Evolutionary conservation across 2,329 filamentous ascomycete species (phyloP).

Genomic region (Nigrospora sphaerica): DNA sequence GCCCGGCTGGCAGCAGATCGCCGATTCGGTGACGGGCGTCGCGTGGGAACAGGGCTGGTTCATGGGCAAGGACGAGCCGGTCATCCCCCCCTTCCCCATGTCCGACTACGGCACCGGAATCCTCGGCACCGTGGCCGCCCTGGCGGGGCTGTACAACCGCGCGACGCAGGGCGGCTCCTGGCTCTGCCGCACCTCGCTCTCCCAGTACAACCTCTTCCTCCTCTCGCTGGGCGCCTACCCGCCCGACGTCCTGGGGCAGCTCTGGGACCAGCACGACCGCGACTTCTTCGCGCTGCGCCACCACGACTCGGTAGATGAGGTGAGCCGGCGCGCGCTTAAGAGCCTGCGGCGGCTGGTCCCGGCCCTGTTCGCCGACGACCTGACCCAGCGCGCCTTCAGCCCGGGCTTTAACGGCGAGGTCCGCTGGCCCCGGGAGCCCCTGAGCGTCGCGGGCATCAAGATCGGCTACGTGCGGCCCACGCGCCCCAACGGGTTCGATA

Average conservation of each 20-base stretch:
- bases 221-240: slow-evolving; percentile 38
- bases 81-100: slow-evolving; percentile 59
- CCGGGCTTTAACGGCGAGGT: slow-evolving; percentile 28
- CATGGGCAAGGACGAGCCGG: slow-evolving; percentile 44
- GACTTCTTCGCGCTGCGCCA: slow-evolving; percentile 48
- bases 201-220: slow-evolving; percentile 28
- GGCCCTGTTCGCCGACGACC: slow-evolving; percentile 17
- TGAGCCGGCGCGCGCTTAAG: slow-evolving; percentile 45
- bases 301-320: slow-evolving; percentile 51
- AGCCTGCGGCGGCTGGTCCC: slow-evolving; percentile 36
- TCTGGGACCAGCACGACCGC: slow-evolving; percentile 38
- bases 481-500: slow-evolving; percentile 48
- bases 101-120: slow-evolving; percentile 37
- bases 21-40: slow-evolving; percentile 28
- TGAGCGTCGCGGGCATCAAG: slow-evolving; percentile 34
- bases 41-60: slow-evolving; percentile 28
- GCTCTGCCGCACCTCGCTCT: slow-evolving; percentile 25
- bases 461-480: slow-evolving; percentile 36
- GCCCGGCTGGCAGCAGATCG: slow-evolving; percentile 54
- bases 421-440: slow-evolving; percentile 35
- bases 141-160: slow-evolving; percentile 24
- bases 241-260: slow-evolving; percentile 34
- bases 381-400: slow-evolving; percentile 22
- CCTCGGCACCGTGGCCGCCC: slow-evolving; percentile 24
- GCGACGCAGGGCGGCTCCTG: slow-evolving; percentile 24